Percentiles rank a stretch among this genome's conserved stretches.
phyloP scores from a whole-genome alignment of 805 yeast genomes.

The Saturnispora sekii region DNA sequence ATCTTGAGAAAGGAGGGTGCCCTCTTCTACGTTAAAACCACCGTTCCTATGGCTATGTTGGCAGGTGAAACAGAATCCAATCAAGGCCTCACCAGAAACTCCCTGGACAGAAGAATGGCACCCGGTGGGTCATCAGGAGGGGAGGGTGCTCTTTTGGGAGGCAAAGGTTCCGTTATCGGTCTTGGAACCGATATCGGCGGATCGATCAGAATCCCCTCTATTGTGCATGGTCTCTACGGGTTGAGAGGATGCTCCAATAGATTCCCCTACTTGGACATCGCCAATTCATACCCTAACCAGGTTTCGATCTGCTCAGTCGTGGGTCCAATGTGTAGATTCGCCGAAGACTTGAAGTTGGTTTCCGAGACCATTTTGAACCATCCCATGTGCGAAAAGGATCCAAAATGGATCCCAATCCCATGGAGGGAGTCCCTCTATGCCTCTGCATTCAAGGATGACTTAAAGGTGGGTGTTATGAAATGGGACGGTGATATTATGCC shows the following conservation, averaged over 20 bases:
- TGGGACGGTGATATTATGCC: constrained; percentile 41
- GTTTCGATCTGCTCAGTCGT: constrained; percentile 26
- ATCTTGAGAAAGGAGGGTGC: constrained; percentile 31
- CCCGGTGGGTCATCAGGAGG: constrained; percentile 41
- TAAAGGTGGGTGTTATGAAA: constrained; percentile 37
- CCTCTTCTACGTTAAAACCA: constrained; percentile 34
- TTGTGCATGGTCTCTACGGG: constrained; percentile 28
- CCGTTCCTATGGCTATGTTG: constrained; percentile 37
- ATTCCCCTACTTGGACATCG: constrained; percentile 24
- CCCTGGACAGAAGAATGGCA: constrained; percentile 29
- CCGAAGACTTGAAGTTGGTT: constrained; percentile 29
- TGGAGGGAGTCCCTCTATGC: constrained; percentile 29
- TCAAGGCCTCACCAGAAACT: constrained; percentile 30
- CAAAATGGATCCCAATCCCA: constrained; percentile 40
- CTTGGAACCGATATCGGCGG: constrained; percentile 35
- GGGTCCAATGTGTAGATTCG: constrained; percentile 27
- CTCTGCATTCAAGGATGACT: constrained; percentile 17
- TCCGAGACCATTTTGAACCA: constrained; percentile 30
- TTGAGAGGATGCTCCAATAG: constrained; percentile 28
- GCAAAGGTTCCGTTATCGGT: constrained; percentile 27
- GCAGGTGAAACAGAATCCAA: constrained; percentile 32
- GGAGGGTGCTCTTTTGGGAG: constrained; percentile 30
- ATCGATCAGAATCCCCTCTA: constrained; percentile 27
- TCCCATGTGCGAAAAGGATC: constrained; percentile 41
- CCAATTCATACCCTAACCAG: constrained; percentile 28